Evolutionary conservation across 352 stramenopile species (phyloP).

Genomic region (Globisporangium spiculum): DNA sequence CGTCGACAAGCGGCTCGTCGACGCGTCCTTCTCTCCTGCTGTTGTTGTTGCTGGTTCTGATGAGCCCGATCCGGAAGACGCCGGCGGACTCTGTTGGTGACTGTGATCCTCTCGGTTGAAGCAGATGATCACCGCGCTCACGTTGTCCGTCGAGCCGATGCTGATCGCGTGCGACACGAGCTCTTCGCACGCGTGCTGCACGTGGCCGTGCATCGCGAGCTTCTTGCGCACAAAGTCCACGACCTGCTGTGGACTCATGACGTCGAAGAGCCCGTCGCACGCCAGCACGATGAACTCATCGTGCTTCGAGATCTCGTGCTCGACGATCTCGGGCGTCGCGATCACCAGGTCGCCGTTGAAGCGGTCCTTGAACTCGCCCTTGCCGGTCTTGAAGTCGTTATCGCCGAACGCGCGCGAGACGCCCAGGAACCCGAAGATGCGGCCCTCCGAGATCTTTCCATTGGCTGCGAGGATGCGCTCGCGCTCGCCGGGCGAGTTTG

Average conservation of each 20-base stretch:
- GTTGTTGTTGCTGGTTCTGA: neutral
- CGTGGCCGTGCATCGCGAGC: constrained; percentile 58
- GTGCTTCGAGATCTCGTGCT: constrained; percentile 43
- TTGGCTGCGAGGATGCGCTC: constrained; percentile 80
- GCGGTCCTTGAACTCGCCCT: constrained; percentile 74
- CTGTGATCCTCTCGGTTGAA: constrained; percentile 47
- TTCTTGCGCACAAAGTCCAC: constrained; percentile 82
- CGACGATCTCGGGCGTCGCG: constrained; percentile 62
- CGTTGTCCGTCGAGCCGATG: constrained; percentile 81
- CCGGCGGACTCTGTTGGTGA: neutral
- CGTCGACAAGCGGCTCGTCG: neutral
- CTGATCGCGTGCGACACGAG: constrained; percentile 81
- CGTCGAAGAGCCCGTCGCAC: constrained; percentile 84
- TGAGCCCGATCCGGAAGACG: neutral
- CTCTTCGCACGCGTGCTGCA: constrained; percentile 79
- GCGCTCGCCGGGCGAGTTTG: constrained; percentile 61
- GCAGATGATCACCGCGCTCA: constrained; percentile 76
- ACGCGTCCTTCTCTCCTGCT: neutral
- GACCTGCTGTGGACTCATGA: constrained; percentile 78
- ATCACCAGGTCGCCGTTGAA: constrained; percentile 84
- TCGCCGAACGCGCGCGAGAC: constrained; percentile 85
- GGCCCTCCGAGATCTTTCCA: constrained; percentile 76
- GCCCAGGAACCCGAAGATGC: constrained; percentile 82
- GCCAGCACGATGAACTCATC: constrained; percentile 84
- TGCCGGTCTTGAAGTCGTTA: constrained; percentile 83